Conservation (phyloP, 345 rosid species). For the Gossypium australe region DNA sequence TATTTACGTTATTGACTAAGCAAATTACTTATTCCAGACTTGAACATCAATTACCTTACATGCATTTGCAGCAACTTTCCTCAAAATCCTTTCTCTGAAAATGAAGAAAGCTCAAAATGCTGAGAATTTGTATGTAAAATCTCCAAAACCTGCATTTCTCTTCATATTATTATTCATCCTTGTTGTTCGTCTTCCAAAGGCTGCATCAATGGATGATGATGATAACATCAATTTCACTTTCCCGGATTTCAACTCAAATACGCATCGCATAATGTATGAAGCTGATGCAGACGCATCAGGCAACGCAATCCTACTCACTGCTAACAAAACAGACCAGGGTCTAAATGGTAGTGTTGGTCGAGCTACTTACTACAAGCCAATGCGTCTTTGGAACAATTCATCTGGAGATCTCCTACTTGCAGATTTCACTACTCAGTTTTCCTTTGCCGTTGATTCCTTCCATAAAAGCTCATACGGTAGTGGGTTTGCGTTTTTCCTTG, state of each 20-base stretch:
- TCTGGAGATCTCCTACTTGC: not conserved
- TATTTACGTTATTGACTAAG: no score
- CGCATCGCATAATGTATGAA: not conserved
- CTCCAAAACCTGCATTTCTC: not conserved
- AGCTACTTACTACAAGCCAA: not conserved
- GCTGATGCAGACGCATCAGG: not conserved
- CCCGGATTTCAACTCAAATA: not conserved
- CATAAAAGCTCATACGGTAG: not conserved
- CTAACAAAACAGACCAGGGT: not conserved
- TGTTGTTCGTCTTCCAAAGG: not conserved
- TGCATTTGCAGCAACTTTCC: no score
- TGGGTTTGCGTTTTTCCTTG: constrained; percentile 40
- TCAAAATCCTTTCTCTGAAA: no score
- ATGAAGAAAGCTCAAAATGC: no score
- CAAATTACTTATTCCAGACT: no score
- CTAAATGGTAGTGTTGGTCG: not conserved
- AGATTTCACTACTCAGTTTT: constrained; percentile 34
- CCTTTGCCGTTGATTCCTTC: constrained; percentile 24
- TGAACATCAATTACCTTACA: no score
- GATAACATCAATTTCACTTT: not conserved
- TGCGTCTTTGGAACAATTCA: constrained; percentile 10
- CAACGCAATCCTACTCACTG: not conserved
- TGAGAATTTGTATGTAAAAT: no score
- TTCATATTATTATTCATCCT: not conserved
- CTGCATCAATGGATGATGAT: not conserved